phyloP scores from a whole-genome alignment of 208 protist species.

The Zelonia costaricensis region DNA sequence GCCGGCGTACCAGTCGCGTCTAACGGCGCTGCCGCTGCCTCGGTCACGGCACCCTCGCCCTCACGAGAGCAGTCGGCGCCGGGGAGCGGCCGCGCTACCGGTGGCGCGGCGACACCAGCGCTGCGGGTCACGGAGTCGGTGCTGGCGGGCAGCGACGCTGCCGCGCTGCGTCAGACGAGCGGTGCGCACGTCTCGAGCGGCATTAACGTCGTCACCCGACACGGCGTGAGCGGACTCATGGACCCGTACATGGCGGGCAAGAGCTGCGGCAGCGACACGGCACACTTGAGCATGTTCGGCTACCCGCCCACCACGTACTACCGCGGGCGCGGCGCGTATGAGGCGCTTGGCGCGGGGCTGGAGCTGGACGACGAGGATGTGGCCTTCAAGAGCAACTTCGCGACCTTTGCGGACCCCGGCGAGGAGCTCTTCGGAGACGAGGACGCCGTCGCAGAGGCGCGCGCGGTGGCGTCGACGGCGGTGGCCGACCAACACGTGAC shows the following conservation, averaged over 20 bases:
- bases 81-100: no score
- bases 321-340: constrained; percentile 67
- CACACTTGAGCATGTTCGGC: constrained; percentile 73
- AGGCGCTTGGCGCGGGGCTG: constrained; percentile 62
- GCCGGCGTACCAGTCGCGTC: constrained; percentile 33
- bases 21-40: background rate
- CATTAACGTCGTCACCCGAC: constrained; percentile 51
- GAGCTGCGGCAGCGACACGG: constrained; percentile 77
- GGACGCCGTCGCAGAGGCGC: constrained; percentile 26
- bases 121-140: constrained; percentile 15
- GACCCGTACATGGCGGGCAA: constrained; percentile 64
- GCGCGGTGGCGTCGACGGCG: constrained; percentile 7
- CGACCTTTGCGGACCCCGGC: constrained; percentile 40
- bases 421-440: constrained; percentile 31
- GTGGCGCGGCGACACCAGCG: background rate
- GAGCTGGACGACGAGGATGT: constrained; percentile 61
- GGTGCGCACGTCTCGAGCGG: constrained; percentile 26
- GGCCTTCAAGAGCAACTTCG: constrained; percentile 79
- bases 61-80: no score
- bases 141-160: background rate
- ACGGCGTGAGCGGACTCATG: constrained; percentile 70
- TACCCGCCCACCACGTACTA: constrained; percentile 68
- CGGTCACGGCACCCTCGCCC: background rate
- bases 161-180: constrained; percentile 8
- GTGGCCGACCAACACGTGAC: constrained; percentile 37